These are phyloP conservation scores for Exophiala aquamarina DNA, from an alignment of 2,329 filamentous ascomycete species.

Conservation along the genomic window DNA sequence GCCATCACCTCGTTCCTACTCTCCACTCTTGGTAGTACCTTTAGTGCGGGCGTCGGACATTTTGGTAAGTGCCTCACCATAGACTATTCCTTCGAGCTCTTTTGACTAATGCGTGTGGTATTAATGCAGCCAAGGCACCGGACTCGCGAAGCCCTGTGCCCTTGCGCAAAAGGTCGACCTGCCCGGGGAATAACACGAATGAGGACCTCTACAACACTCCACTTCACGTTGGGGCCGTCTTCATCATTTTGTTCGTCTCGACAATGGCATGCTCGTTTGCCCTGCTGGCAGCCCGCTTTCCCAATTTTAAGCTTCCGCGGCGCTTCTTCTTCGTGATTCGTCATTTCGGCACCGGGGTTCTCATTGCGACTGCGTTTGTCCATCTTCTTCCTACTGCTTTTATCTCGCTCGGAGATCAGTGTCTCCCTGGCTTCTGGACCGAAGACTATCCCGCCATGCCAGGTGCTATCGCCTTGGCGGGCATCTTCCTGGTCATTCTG, in stretches of 20 bases:
- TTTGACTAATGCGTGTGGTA: too few relatives aligned
- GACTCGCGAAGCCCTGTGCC: too few relatives aligned
- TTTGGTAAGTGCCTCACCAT: too few relatives aligned
- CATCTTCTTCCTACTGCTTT: constrained; percentile 65
- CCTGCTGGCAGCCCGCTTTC: constrained; percentile 59
- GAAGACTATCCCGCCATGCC: constrained; percentile 75
- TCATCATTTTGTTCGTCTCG: constrained; percentile 59
- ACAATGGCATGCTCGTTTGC: constrained; percentile 60
- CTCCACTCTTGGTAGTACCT: neutral
- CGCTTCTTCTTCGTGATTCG: constrained; percentile 60
- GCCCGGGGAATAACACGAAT: constrained; percentile 41
- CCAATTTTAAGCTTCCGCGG: constrained; percentile 59
- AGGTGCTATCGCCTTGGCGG: constrained; percentile 77
- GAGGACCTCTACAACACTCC: constrained; percentile 37
- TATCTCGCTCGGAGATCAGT: constrained; percentile 60
- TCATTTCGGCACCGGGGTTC: constrained; percentile 59
- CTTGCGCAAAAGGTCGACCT: constrained; percentile 34
- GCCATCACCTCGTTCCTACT: constrained; percentile 1
- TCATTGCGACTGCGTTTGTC: constrained; percentile 59
- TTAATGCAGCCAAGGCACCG: too few relatives aligned
- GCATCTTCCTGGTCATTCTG: constrained; percentile 77
- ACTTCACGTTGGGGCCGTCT: constrained; percentile 3
- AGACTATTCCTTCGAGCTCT: too few relatives aligned
- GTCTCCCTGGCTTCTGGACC: constrained; percentile 76
- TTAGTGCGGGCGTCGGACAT: constrained; percentile 4